Conservation (phyloP, 805 yeast genomes). For the Nakazawaea wickerhamii region DNA sequence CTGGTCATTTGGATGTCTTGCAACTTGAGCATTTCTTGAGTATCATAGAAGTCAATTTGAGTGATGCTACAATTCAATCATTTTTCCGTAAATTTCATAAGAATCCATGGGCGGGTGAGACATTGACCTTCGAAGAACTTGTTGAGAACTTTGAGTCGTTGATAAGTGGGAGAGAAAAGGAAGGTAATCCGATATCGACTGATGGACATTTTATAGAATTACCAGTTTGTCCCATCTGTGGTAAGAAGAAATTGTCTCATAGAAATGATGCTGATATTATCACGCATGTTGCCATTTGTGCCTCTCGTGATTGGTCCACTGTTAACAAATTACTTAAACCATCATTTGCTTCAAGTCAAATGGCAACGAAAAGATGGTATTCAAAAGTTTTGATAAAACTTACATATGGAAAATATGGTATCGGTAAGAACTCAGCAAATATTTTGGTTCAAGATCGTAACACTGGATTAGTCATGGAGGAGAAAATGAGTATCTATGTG, state of each 20-base stretch:
- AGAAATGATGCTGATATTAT: constrained; percentile 62
- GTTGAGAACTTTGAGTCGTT: constrained; percentile 41
- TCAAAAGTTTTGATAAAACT: constrained; percentile 75
- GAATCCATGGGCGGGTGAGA: constrained; percentile 51
- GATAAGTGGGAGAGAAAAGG: constrained; percentile 12
- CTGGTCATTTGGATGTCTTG: constrained; percentile 42
- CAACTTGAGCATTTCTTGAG: constrained; percentile 65
- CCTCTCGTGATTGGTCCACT: constrained; percentile 68
- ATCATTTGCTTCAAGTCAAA: constrained; percentile 69
- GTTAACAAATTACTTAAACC: constrained; percentile 60
- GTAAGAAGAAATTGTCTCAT: constrained; percentile 47
- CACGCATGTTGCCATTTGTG: constrained; percentile 86
- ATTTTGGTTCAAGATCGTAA: constrained; percentile 88
- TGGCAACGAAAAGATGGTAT: constrained; percentile 88
- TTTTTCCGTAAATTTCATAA: constrained; percentile 44
- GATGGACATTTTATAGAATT: constrained; percentile 4
- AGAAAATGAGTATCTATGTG: constrained; percentile 85
- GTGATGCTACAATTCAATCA: constrained; percentile 47
- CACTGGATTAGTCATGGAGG: constrained; percentile 88
- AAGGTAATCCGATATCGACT: not conserved
- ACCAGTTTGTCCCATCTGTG: constrained; percentile 69
- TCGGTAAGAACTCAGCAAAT: constrained; percentile 90
- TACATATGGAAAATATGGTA: constrained; percentile 79
- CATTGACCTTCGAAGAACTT: constrained; percentile 38
- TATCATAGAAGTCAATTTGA: constrained; percentile 50